Evolutionary conservation across 495 filamentous ascomycete genomes (phyloP).

Genomic region (Penicillium samsonianum): DNA sequence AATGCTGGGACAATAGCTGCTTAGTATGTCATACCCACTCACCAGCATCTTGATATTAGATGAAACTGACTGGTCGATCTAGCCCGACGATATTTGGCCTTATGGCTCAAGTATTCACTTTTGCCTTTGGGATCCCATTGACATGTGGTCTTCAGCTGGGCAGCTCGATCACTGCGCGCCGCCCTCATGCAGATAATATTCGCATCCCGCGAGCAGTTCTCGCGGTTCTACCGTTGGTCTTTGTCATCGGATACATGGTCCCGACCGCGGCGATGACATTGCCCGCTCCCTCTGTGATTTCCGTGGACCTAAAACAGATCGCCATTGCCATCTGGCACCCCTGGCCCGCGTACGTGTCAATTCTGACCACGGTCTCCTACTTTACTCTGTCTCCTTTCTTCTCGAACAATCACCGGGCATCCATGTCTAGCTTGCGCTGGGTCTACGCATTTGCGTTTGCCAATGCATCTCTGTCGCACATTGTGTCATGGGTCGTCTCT

Average conservation of each 20-base stretch:
- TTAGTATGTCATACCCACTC: slow-evolving; percentile 43
- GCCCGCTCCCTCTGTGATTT: slow-evolving; percentile 47
- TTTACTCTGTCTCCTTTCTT: slow-evolving; percentile 39
- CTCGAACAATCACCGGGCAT: slow-evolving; percentile 34
- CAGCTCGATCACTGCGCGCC: slow-evolving; percentile 51
- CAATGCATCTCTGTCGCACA: slow-evolving; percentile 49
- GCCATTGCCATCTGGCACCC: slow-evolving; percentile 61
- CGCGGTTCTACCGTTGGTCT: slow-evolving; percentile 46
- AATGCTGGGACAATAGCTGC: slow-evolving; percentile 54
- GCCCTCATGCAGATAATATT: slow-evolving; percentile 48
- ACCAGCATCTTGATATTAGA: background rate
- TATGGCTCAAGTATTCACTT: slow-evolving; percentile 53
- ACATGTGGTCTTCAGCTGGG: slow-evolving; percentile 54
- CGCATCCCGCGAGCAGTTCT: slow-evolving; percentile 50
- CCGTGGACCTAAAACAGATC: slow-evolving; percentile 53
- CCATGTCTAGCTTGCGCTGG: slow-evolving; percentile 47
- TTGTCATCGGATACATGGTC: slow-evolving; percentile 51
- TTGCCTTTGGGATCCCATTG: slow-evolving; percentile 55
- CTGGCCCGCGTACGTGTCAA: slow-evolving; percentile 54
- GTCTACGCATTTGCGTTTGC: slow-evolving; percentile 57
- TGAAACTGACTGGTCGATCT: slow-evolving; percentile 1
- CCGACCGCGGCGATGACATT: slow-evolving; percentile 55
- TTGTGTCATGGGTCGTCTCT: slow-evolving; percentile 48
- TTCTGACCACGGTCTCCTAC: slow-evolving; percentile 35
- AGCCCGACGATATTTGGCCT: slow-evolving; percentile 55